These are phyloP conservation scores for Colletotrichum destructivum DNA, from an alignment of 2,329 filamentous ascomycete genomes.

Conservation along the genomic window DNA sequence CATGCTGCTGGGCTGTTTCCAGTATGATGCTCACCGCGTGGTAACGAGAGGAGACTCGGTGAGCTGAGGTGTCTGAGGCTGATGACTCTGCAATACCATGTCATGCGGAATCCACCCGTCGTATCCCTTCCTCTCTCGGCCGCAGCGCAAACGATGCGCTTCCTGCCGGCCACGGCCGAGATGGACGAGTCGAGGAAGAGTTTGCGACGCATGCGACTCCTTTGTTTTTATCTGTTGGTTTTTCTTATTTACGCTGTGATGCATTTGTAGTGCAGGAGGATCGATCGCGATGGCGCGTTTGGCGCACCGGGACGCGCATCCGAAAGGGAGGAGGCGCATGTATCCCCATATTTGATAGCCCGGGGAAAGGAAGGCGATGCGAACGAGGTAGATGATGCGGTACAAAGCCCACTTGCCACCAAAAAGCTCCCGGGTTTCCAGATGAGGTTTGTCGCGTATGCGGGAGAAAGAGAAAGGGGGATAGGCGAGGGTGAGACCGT, in stretches of 20 bases:
- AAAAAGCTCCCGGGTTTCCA: conserved; percentile 6
- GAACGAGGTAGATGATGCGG: not conserved
- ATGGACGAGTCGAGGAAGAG: not conserved
- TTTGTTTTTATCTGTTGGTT: not conserved
- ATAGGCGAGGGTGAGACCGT: not conserved
- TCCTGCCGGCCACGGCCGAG: conserved; percentile 1
- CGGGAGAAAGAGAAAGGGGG: not conserved
- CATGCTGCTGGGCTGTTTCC: conserved; percentile 13
- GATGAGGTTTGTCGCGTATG: conserved; percentile 1
- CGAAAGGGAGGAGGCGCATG: not conserved
- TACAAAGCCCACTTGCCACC: not conserved
- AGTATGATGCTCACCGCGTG: conserved; percentile 1
- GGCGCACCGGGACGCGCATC: conserved; percentile 7
- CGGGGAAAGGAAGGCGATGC: conserved; percentile 17
- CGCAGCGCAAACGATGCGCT: not conserved
- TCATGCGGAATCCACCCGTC: not conserved
- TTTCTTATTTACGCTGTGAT: not conserved
- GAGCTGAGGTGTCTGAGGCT: conserved; percentile 17
- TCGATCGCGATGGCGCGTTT: conserved; percentile 5
- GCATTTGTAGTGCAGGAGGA: not conserved
- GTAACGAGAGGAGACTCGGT: not conserved
- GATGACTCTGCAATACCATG: not conserved
- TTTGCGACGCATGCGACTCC: not conserved
- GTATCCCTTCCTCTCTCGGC: not conserved
- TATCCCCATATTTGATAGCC: conserved; percentile 28